Percentiles rank a stretch among this genome's conserved stretches.
These are phyloP conservation scores for Diaporthe eres DNA, from an alignment of 2,329 filamentous ascomycete species.

Conservation along the genomic window DNA sequence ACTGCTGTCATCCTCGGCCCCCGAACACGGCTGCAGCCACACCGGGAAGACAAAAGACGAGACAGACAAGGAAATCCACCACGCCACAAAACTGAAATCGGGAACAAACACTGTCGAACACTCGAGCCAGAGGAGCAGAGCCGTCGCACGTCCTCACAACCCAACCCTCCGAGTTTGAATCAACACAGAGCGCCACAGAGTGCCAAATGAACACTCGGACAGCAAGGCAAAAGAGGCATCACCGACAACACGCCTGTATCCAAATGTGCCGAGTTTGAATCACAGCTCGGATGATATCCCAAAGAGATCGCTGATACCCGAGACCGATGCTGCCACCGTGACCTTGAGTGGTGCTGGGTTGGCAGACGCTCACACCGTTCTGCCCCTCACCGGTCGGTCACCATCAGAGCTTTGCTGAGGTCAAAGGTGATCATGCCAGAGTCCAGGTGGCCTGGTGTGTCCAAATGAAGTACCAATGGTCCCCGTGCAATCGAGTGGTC, in stretches of 20 bases:
- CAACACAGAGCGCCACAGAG: constrained; percentile 2
- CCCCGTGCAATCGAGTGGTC: background rate
- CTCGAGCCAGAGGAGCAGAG: constrained; percentile 14
- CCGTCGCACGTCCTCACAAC: constrained; percentile 3
- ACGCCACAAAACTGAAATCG: background rate
- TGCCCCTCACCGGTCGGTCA: background rate
- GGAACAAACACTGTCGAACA: constrained; percentile 18
- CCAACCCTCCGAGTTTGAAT: background rate
- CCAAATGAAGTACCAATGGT: background rate
- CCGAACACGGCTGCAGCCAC: constrained; percentile 6
- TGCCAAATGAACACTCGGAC: constrained; percentile 10
- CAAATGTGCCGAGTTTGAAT: constrained; percentile 3
- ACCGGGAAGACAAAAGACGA: background rate
- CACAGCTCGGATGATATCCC: background rate
- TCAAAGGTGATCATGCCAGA: background rate
- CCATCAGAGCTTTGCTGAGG: constrained; percentile 8
- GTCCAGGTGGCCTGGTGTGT: background rate
- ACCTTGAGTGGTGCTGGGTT: background rate
- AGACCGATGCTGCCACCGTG: background rate
- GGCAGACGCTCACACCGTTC: background rate
- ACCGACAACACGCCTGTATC: constrained; percentile 9
- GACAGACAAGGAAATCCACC: constrained; percentile 13
- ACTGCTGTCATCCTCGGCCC: background rate
- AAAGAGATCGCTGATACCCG: background rate
- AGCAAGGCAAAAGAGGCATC: constrained; percentile 1